A percentile compares a stretch with the other conserved stretches of the same genome.
These are phyloP conservation scores for Boletus vinaceobasis DNA, from an alignment of 768 basidiomycete species.

Conservation along the genomic window DNA sequence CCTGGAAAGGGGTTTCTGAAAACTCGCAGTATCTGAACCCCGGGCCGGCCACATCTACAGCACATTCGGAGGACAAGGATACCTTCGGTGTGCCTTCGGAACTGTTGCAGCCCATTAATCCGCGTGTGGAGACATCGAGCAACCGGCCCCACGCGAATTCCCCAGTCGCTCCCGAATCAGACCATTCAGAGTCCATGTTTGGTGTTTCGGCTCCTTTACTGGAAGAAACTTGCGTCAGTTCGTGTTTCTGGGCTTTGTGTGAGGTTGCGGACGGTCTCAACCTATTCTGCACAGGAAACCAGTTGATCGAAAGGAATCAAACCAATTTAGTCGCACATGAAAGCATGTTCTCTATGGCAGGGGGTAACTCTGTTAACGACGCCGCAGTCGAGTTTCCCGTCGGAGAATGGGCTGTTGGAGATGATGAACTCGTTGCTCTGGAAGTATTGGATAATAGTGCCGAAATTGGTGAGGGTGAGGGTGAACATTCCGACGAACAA, in stretches of 20 bases:
- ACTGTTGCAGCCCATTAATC: conserved; percentile 13
- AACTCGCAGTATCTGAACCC: not conserved
- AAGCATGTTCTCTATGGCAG: not conserved
- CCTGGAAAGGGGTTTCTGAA: not conserved
- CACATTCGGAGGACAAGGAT: not conserved
- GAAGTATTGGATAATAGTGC: conserved; percentile 24
- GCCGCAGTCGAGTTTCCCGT: conserved; percentile 23
- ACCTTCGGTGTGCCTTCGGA: conserved; percentile 27
- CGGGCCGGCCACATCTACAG: not conserved
- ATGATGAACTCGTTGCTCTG: conserved; percentile 56
- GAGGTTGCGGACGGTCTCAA: not conserved
- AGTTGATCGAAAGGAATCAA: not conserved
- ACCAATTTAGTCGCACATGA: not conserved
- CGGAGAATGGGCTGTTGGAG: conserved; percentile 68
- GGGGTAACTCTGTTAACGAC: not conserved
- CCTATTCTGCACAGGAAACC: not conserved
- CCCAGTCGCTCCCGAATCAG: not conserved
- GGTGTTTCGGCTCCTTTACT: conserved; percentile 18
- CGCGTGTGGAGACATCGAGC: not conserved
- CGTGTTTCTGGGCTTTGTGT: conserved; percentile 6
- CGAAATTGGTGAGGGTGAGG: conserved; percentile 27
- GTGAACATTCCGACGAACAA: not conserved
- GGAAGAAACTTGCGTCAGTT: conserved; percentile 3
- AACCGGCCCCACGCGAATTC: not conserved
- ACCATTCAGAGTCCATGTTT: conserved; percentile 12